A percentile compares a stretch with the other conserved stretches of the same genome.
phyloP scores from a whole-genome alignment of 2,329 filamentous ascomycete species.

The Penicillium nordicum region DNA sequence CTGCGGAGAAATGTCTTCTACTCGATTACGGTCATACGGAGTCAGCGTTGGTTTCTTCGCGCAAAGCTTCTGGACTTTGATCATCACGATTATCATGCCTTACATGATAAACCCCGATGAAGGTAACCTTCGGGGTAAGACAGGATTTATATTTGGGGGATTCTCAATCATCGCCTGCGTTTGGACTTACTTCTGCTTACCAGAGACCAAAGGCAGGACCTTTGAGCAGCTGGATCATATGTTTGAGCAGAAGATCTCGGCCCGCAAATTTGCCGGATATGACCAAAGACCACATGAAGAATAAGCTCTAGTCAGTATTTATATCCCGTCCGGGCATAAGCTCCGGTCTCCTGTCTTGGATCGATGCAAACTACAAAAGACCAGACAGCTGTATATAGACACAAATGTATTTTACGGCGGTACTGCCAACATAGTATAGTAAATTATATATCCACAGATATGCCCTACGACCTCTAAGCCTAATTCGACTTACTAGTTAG shows the following conservation, averaged over 20 bases:
- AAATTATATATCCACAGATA: background rate
- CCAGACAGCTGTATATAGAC: background rate
- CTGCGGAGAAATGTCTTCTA: constrained; percentile 9
- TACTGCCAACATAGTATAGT: background rate
- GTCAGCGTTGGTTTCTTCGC: constrained; percentile 6
- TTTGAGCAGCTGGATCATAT: constrained; percentile 16
- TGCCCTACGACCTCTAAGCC: background rate
- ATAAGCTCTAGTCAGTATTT: background rate
- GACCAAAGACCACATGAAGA: background rate
- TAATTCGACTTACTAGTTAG: too few relatives aligned
- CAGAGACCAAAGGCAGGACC: constrained; percentile 22
- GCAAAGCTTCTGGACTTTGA: constrained; percentile 3
- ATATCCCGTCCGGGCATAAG: background rate
- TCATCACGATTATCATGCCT: constrained; percentile 3
- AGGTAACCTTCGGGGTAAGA: constrained; percentile 28
- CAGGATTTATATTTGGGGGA: constrained; percentile 29
- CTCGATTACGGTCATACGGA: constrained; percentile 1
- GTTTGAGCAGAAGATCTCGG: constrained; percentile 2
- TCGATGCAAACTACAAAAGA: background rate
- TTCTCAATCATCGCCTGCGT: constrained; percentile 12
- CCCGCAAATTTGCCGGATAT: background rate
- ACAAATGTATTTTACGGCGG: background rate
- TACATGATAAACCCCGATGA: constrained; percentile 19
- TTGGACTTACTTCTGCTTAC: constrained; percentile 22
- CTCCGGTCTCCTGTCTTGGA: background rate